Evolutionary conservation across 2,329 filamentous ascomycete genomes (phyloP).

Genomic region (Cladosporium austrohemisphaericum): DNA sequence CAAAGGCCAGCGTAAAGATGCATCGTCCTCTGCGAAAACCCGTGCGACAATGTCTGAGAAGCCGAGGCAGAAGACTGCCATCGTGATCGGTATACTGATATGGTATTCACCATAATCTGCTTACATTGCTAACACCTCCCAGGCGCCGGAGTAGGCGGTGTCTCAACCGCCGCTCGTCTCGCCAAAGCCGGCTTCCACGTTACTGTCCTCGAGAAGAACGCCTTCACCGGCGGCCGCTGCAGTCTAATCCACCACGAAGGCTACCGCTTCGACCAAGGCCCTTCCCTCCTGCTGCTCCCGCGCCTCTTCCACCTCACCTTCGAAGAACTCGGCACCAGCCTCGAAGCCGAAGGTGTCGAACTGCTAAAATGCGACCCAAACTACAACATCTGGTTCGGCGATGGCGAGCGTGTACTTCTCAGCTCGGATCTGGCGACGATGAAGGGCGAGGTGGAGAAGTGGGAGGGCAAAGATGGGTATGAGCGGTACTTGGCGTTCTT

Average conservation of each 20-base stretch:
- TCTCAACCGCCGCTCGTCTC: constrained; percentile 65
- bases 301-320: constrained; percentile 68
- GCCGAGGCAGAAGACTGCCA: constrained; percentile 42
- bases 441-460: constrained; percentile 68
- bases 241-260: constrained; percentile 59
- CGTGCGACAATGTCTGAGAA: constrained; percentile 27
- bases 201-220: constrained; percentile 76
- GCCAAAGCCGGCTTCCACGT: constrained; percentile 67
- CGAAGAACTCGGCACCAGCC: constrained; percentile 62
- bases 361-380: constrained; percentile 71
- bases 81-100: constrained; percentile 50
- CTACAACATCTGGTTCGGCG: constrained; percentile 70
- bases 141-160: constrained; percentile 52
- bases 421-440: constrained; percentile 67
- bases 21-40: neutral
- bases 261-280: constrained; percentile 72
- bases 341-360: constrained; percentile 63
- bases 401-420: constrained; percentile 60
- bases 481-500: constrained; percentile 65
- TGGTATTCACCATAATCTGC: neutral
- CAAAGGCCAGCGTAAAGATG: neutral
- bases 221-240: constrained; percentile 68
- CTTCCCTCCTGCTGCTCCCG: constrained; percentile 68
- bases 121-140: neutral
- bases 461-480: constrained; percentile 69